Evolutionary conservation across 495 filamentous ascomycete genomes (phyloP), one percentile per base, ranked within the genome.

Genomic region (Achaetomiella virescens): DNA sequence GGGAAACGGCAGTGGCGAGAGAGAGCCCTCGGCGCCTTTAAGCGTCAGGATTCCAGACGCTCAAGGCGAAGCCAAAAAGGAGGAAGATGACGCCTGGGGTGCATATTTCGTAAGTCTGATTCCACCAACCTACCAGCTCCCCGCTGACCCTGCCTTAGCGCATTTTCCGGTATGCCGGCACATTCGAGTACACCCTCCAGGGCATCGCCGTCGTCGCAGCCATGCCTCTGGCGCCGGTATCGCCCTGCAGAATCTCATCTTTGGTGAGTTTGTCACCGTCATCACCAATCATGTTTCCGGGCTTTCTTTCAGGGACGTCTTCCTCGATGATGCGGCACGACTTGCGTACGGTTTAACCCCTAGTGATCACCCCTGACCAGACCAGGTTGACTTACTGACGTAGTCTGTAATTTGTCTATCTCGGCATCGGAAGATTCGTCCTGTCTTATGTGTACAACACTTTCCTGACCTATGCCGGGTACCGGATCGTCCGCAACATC

Each of bases 371-470:
- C n/a, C n/a, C n/a, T n/a, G n/a, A 18, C 24, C n/a, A n/a, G n/a
- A n/a, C n/a, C n/a, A n/a, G n/a, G n/a, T n/a, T n/a, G n/a, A n/a
- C n/a, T n/a, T n/a, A n/a, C 44, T 33, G 25, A 44, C 10, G 15
- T n/a, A 59, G 56, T 15, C 68, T 81, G 1, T 81, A 77, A 52
- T 73, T 82, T 29, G 65, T 81, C 31, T 81, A 81, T 51, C 60
- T 83, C 14, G 81, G 81, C 59, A 74, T 82, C 44, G 80, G 59
- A 17, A 73, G 78, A 54, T 80, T 76, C 50, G 46, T 70, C 10
- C 54, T 78, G 8, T 70, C 66, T 15, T 82, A 81, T 65, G 60
- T 78, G 21, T 70, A 63, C 52, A 63, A 59, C 46, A 12, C 43
- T 17, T 33, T 63, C 48, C 27, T 61, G 22, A 66, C 63, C 10